Base-by-base conservation (phyloP, 2,329 filamentous ascomycete species). In the Stagonosporopsis chrysanthemi region DNA sequence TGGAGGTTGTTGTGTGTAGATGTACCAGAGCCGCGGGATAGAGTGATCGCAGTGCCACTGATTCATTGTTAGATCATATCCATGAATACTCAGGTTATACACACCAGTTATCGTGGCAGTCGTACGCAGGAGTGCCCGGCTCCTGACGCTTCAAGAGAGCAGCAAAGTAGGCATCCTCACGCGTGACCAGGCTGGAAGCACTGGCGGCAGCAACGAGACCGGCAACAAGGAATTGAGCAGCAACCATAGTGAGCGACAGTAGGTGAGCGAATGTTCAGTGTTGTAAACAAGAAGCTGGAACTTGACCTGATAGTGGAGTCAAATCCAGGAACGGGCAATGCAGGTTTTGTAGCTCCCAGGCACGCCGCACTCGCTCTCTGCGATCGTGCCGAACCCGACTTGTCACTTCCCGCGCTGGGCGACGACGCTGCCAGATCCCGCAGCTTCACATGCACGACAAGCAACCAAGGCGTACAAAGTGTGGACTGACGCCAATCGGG, bases 91-190 rank as follows among this genome's bases (percentile, higher is more conserved):
- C 23, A 29, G 4, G 3, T 11, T 5, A 7, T 45, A 36, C 15
- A 7, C 17, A 71, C 78, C 82, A 84, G 68, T 79, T 79, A 62
- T 79, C 76, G 61, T 84, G 82, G 70, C 82, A 84, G 39, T 82
- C 72, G 64, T 79, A 83, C 6, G 71, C 60, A 5, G 80, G 75
- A 5, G 77, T 77, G 6, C 80, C 80, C 12, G 79, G 78, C 17
- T 77, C 76, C 64, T 82, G 80, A n/a, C 81, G 79, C 63, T 74
- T 77, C 49, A 75, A 55, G n/a, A 82, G 63, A 26, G 60, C 36
- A 15, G 56, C 40, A 22, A 69, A 67, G 19, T 59, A 19, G 4
- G 52, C 36, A 8, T 66, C 62, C 28, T 70, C 57, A 24, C 46
- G 52, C 15, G 45, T n/a, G 11, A 44, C 28, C 19, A 58, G 22